Conservation (phyloP, 2,329 filamentous ascomycete genomes). For the Paraconiothyrium brasiliense region DNA sequence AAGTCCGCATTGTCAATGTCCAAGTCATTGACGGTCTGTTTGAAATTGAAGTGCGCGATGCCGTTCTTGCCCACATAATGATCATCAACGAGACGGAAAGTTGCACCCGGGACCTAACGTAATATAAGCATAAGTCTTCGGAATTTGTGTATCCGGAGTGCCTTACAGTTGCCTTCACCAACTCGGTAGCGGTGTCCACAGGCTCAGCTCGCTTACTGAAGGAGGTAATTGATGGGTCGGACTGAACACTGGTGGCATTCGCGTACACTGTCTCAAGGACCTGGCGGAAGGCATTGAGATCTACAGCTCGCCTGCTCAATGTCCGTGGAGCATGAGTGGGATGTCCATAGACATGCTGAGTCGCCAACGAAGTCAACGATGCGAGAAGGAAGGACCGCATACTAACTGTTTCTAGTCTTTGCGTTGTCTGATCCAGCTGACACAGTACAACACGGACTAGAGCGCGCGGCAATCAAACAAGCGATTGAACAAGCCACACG, state of each 20-base stretch:
- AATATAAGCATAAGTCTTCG: background rate
- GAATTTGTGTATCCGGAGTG: background rate
- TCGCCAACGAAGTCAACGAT: slow-evolving; percentile 39
- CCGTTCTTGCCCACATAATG: slow-evolving; percentile 66
- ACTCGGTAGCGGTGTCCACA: slow-evolving; percentile 42
- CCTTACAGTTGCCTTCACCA: slow-evolving; percentile 41
- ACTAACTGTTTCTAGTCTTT: slow-evolving; percentile 15
- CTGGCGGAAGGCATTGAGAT: slow-evolving; percentile 45
- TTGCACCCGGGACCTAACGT: slow-evolving; percentile 40
- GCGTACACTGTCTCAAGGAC: slow-evolving; percentile 35
- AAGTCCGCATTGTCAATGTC: slow-evolving; percentile 70
- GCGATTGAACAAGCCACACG: background rate
- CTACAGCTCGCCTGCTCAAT: slow-evolving; percentile 35
- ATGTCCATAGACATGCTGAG: slow-evolving; percentile 35
- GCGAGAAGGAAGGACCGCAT: slow-evolving; percentile 44
- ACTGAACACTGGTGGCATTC: slow-evolving; percentile 29
- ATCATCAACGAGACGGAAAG: slow-evolving; percentile 63
- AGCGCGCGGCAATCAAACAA: background rate
- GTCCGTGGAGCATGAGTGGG: slow-evolving; percentile 26
- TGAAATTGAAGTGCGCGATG: slow-evolving; percentile 67
- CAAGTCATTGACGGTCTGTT: slow-evolving; percentile 66
- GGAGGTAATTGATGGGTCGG: slow-evolving; percentile 30
- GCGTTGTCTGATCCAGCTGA: background rate
- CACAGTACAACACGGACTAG: background rate
- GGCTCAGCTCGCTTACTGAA: slow-evolving; percentile 36